These are phyloP conservation scores for Sedum album DNA, from an alignment of 164 flowering plant species.

Conservation along the genomic window DNA sequence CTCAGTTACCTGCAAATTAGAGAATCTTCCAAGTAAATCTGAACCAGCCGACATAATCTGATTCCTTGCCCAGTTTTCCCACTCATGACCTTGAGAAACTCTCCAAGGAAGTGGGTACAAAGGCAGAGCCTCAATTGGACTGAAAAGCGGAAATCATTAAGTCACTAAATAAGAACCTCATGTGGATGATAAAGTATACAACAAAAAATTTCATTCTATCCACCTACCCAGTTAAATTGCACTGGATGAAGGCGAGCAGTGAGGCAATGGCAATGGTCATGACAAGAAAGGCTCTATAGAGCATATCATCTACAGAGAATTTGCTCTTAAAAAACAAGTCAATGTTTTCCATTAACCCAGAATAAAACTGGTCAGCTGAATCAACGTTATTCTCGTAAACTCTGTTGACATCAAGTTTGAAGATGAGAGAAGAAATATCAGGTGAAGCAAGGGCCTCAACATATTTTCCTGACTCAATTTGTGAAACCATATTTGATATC, in stretches of 20 bases:
- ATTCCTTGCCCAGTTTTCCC: conserved; percentile 74
- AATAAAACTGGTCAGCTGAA: conserved; percentile 35
- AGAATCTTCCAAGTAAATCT: conserved; percentile 60
- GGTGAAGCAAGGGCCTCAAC: conserved; percentile 44
- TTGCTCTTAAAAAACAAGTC: conserved; percentile 30
- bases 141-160: conserved; percentile 13
- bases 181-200: neutral
- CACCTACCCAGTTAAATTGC: conserved; percentile 69
- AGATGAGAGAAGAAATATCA: conserved; percentile 25
- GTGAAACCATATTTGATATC: conserved; percentile 24
- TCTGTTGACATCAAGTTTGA: conserved; percentile 14
- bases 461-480: conserved; percentile 60
- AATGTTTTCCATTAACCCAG: conserved; percentile 28
- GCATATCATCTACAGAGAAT: conserved; percentile 18
- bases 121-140: conserved; percentile 42
- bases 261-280: conserved; percentile 61
- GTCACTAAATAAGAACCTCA: neutral
- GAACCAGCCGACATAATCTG: conserved; percentile 75
- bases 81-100: conserved; percentile 25
- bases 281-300: conserved; percentile 35
- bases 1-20: conserved; percentile 50
- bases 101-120: conserved; percentile 33
- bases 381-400: conserved; percentile 22
- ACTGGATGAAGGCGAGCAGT: conserved; percentile 58
- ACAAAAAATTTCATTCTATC: neutral